Evolutionary conservation across 2,329 filamentous ascomycete genomes (phyloP).

Genomic region (Endoconidiophora polonica): DNA sequence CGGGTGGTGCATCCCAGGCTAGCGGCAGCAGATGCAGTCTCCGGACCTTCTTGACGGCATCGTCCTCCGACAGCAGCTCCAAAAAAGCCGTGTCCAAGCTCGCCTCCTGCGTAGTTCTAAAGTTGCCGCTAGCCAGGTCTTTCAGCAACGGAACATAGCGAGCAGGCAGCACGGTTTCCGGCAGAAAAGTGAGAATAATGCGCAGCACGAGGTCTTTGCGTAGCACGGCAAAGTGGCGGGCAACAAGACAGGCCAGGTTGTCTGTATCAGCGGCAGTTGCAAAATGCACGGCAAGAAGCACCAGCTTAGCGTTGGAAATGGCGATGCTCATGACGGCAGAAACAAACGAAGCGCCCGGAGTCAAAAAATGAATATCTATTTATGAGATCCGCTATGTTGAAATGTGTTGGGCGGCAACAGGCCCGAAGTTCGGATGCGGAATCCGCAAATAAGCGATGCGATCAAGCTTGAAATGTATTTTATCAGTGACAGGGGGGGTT

Average conservation of each 20-base stretch:
- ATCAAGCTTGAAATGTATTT: no score
- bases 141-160: constrained; percentile 45
- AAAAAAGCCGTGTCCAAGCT: constrained; percentile 41
- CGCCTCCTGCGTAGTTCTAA: constrained; percentile 24
- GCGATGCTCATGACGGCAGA: constrained; percentile 22
- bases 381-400: no score
- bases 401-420: not conserved
- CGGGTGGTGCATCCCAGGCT: constrained; percentile 29
- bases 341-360: constrained; percentile 2
- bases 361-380: not conserved
- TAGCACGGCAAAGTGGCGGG: constrained; percentile 39
- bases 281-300: constrained; percentile 57
- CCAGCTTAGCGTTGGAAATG: constrained; percentile 49
- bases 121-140: constrained; percentile 34
- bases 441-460: not conserved
- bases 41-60: constrained; percentile 45
- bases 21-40: constrained; percentile 49
- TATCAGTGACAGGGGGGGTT: no score
- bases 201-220: constrained; percentile 49
- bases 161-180: constrained; percentile 49
- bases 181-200: constrained; percentile 60
- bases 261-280: constrained; percentile 49
- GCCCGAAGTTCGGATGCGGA: not conserved
- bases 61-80: constrained; percentile 40
- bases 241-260: constrained; percentile 42